These are phyloP conservation scores for Magnusiomyces fungicola DNA, from an alignment of 1,139 yeast species.

Conservation along the genomic window DNA sequence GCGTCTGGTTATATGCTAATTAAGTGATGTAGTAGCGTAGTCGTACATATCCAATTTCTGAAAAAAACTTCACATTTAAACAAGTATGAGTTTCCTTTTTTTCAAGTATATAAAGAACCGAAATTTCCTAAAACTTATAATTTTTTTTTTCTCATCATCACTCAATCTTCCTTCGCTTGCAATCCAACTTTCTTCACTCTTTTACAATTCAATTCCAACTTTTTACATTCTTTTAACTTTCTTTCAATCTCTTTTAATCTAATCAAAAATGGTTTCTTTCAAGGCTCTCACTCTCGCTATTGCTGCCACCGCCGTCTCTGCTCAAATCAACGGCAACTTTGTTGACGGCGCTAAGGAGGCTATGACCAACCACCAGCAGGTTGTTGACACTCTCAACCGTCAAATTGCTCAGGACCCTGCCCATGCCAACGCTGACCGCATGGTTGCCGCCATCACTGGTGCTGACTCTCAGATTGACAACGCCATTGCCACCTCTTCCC, in stretches of 20 bases:
- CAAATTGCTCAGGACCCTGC: conserved; percentile 15
- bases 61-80: too few species aligned
- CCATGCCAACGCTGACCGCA: conserved; percentile 18
- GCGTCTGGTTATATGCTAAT: too few species aligned
- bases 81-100: too few species aligned
- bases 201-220: background rate
- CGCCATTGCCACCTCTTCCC: conserved; percentile 21
- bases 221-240: background rate
- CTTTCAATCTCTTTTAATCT: background rate
- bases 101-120: background rate
- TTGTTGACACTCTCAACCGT: conserved; percentile 17
- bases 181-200: background rate
- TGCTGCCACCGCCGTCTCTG: conserved; percentile 3
- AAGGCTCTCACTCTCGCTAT: conserved; percentile 2
- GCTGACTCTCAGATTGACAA: conserved; percentile 26
- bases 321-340: background rate
- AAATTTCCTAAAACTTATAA: background rate
- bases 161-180: background rate
- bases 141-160: background rate
- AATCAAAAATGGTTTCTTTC: conserved; percentile 6
- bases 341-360: conserved; percentile 16
- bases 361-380: conserved; percentile 19
- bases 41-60: too few species aligned
- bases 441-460: conserved; percentile 21
- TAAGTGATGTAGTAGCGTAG: too few species aligned